Base-by-base conservation (phyloP, 2,329 filamentous ascomycete genomes). In the Talaromyces verruculosus region DNA sequence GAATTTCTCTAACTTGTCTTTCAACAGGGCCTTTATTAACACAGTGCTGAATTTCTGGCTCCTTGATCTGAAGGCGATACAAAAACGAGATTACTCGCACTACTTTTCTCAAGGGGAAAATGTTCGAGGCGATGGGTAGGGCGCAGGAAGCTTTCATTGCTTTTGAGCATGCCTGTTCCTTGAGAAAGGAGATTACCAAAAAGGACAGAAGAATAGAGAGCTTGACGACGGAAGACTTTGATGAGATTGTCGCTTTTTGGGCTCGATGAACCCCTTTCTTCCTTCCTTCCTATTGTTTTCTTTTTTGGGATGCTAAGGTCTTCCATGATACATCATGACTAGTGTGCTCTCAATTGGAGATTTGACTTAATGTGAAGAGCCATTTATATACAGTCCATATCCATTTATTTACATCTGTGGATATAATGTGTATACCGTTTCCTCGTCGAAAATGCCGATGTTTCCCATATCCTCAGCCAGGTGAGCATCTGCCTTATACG, bases 11-110 rank as follows among this genome's bases (percentile, higher is more conserved):
- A 15, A 45, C 13, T 49, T 66, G 7, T 55, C 60, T 5, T 61
- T 13, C 5, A 8, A 43, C 61, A 71, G 71, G 37, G 19, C n/a
- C 43, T 68, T 69, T 49, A 63, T 71, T n/a, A 70, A 72, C 19
- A 51, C 3, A 10, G 68, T 68, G 3, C 47, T 71, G 10, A 65
- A 68, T 0, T 63, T 67, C 19, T 71, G 68, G 71, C 70, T 15
- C 39, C n/a, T 60, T 33, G 57, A 60, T 33, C 15, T 15, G 10
- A 11, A 61, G 25, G 58, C 64, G n/a, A n/a, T 62, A 68, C 53
- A 70, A 68, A 55, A 70, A 68, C 37, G 68, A 71, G 65, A 71
- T 71, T 60, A 67, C 70, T 61, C 67, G 70, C 35, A 71, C 68
- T 64, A 71, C 71, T 19, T 72, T 69, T 33, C 67, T 70, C 37